Evolutionary conservation across 176 grass and related monocot species (phyloP).

Genomic region (Carex myosuroides): DNA sequence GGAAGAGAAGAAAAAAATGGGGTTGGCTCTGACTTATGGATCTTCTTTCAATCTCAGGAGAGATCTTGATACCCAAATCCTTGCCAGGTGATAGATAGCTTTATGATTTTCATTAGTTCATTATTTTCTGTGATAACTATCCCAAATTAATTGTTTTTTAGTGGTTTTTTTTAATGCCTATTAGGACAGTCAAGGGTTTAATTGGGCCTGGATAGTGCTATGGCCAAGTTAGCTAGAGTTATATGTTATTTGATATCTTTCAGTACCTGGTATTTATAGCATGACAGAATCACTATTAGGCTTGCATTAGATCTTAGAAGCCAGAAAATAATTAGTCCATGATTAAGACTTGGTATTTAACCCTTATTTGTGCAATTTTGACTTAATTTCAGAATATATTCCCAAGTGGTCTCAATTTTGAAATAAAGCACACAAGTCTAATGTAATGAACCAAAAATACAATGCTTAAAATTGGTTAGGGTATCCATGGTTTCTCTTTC

Average conservation of each 20-base stretch:
- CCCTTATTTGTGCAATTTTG: not conserved
- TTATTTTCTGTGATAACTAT: not conserved
- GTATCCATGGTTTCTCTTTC: not conserved
- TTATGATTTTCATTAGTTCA: not conserved
- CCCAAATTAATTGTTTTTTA: not conserved
- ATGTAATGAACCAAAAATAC: not conserved
- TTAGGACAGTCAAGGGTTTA: not conserved
- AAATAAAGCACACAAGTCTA: not conserved
- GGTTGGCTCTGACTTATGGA: slow-evolving; percentile 33
- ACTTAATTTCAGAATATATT: not conserved
- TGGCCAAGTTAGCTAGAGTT: not conserved
- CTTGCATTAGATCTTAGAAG: not conserved
- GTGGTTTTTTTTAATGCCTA: not conserved
- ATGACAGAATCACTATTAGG: not conserved
- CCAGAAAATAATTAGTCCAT: not conserved
- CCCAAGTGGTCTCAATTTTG: not conserved
- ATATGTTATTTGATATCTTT: not conserved
- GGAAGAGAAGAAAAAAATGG: slow-evolving; percentile 38
- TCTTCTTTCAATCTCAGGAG: slow-evolving; percentile 41
- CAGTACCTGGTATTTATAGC: not conserved
- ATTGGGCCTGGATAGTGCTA: not conserved
- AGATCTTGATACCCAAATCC: slow-evolving; percentile 43
- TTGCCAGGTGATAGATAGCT: slow-evolving; percentile 23
- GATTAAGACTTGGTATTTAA: not conserved
- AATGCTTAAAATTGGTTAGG: not conserved